Base-by-base conservation (phyloP, 257 asterid species). In the Forsythia suspensa region DNA sequence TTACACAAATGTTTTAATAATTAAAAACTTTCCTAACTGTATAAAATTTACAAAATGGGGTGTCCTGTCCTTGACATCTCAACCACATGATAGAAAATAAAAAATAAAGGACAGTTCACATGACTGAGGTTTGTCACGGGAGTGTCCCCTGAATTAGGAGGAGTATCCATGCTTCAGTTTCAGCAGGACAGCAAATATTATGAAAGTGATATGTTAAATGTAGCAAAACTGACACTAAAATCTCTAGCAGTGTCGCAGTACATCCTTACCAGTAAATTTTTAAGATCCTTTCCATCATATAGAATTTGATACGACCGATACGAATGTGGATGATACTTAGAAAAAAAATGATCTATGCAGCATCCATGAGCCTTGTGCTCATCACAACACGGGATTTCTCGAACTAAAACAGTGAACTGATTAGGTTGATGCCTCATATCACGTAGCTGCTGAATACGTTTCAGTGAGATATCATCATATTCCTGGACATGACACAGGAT, bases 341-440 rank as follows among this genome's bases (percentile, higher is more conserved):
- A 82, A 87, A 95, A 95, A 37, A 92, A 95, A 87, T 91, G 90
- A 68, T 93, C 90, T 61, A 95, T 86, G 44, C 89, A 84, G 87
- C 99, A 95, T 71, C 92, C 97, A 44, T 76, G 95, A 78, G 91
- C 88, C 68, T 79, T 88, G 88, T 95, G 99, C 77, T 92, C 97
- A 57, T 82, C 79, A 82, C 99, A 95, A 48, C 89, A 66, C 20
- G 99, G 99, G 72, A 93, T 92, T 86, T 91, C 97, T 85, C 99
- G 95, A 79, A 95, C 98, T 79, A 95, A 86, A 82, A 95, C 96
- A 65, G 98, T 91, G 85, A 93, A 91, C 82, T 95, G 98, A 80
- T 92, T 89, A 4, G 99, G 97, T 79, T 92, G 92, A 72, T 89
- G 90, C 91, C 98, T 89, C 89, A 89, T 3, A 36, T 24, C 77